phyloP scores from a whole-genome alignment of 352 stramenopile species.

The Globisporangium nagaii region DNA sequence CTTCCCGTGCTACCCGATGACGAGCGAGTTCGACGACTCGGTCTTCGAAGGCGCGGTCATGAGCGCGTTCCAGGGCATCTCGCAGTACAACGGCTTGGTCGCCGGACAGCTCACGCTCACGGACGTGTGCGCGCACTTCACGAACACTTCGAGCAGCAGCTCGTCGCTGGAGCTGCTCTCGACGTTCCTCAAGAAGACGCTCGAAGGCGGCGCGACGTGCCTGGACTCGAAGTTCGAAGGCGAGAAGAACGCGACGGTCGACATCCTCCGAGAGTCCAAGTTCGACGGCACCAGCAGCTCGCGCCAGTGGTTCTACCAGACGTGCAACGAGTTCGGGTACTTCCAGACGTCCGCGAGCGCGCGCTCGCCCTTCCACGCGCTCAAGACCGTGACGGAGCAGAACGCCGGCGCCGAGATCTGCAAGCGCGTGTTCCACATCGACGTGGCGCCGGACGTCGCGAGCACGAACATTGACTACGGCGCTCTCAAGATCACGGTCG shows the following conservation, averaged over 20 bases:
- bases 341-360: conserved; percentile 70
- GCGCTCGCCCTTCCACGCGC: conserved; percentile 54
- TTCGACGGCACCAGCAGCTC: conserved; percentile 70
- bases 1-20: conserved; percentile 64
- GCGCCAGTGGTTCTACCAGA: conserved; percentile 85
- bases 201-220: conserved; percentile 33
- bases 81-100: conserved; percentile 66
- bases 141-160: conserved; percentile 12
- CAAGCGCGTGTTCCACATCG: conserved; percentile 74
- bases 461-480: conserved; percentile 77
- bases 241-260: conserved; percentile 50
- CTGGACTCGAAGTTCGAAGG: conserved; percentile 82
- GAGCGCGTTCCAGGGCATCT: conserved; percentile 71
- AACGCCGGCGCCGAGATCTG: conserved; percentile 76
- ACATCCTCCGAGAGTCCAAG: conserved; percentile 47
- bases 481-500: conserved; percentile 65
- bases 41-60: conserved; percentile 75
- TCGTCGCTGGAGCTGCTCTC: conserved; percentile 37
- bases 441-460: conserved; percentile 45
- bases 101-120: conserved; percentile 44
- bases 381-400: conserved; percentile 63
- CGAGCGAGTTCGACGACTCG: conserved; percentile 75
- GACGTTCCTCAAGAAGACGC: conserved; percentile 50
- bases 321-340: conserved; percentile 88
- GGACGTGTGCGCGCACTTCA: conserved; percentile 63